Base-by-base conservation (phyloP, 2,329 filamentous ascomycete species). In the Aspergillus arachidicola region DNA sequence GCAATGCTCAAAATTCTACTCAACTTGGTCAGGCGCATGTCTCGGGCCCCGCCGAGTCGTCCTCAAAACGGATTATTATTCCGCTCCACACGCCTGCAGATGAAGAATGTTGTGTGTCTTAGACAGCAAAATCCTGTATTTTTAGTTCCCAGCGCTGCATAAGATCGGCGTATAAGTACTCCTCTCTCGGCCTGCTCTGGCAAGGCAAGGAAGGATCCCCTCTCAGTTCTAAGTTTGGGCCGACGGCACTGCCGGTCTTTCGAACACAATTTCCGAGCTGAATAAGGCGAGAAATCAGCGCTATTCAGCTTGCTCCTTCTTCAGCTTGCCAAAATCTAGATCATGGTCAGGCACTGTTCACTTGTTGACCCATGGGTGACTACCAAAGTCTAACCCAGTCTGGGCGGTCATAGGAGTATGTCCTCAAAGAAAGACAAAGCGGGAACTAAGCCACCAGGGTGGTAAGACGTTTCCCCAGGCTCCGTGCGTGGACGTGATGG, bases 391-490 rank as follows among this genome's bases (percentile, higher is more conserved):
- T 55, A 55, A 41, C 32, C n/a, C 30, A 23, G 32, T 41, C 21
- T 14, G 51, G 23, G 51, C 32, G 21, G 34, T 23, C 34, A 34
- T 55, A 32, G 23, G 32, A 23, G 14, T 21, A 12, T 32, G 9
- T 51, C 28, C 26, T 54, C 51, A 55, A 55, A 54, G 51, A 36
- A 54, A 53, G 32, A 38, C 32, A 55, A 55, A 55, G 51, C 51
- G 32, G 32, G n/a, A 38, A 32, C 30, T 38, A 55, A 55, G 23
- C 32, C 51, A 34, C 36, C 34, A 6, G 51, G 7, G 19, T 54
- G n/a, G 26, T 55, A 38, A n/a, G 32, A 38, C 51, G 21, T 10
- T 54, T 54, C 32, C 12, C 51, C n/a, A 16, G 26, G 51, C 19
- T 36, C 26, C 6, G n/a, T 23, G 30, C n/a, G 51, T 36, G 51